These are phyloP conservation scores for Fraxinus platypoda DNA, from an alignment of 305 asterid genomes.

Conservation along the genomic window DNA sequence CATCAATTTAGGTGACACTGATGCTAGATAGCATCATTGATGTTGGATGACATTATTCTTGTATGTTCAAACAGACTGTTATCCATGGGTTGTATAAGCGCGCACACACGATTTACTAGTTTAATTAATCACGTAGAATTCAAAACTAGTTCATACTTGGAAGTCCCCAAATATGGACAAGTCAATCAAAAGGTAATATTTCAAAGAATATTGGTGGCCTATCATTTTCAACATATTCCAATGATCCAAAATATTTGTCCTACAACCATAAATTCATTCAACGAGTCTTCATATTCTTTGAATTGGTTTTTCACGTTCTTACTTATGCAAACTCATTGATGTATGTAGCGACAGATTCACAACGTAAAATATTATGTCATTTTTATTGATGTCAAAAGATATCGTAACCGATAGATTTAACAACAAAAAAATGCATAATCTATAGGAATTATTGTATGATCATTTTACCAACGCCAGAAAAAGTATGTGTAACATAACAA, in stretches of 20 bases:
- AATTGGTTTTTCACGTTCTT: background rate
- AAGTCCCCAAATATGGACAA: background rate
- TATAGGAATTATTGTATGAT: background rate
- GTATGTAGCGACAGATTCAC: background rate
- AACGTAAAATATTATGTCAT: background rate
- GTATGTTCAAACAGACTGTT: background rate
- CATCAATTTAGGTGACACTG: too few relatives aligned
- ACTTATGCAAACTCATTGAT: background rate
- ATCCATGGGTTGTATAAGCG: background rate
- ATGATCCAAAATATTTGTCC: background rate
- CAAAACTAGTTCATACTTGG: background rate
- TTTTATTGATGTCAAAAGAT: background rate
- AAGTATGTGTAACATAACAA: background rate
- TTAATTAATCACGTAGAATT: background rate
- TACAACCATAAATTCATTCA: background rate
- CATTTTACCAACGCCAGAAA: background rate
- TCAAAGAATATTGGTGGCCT: background rate
- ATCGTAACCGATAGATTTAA: background rate
- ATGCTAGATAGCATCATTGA: too few relatives aligned
- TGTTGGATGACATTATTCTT: too few relatives aligned
- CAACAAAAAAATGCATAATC: background rate
- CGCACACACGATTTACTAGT: background rate
- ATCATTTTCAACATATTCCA: background rate
- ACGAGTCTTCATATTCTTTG: background rate
- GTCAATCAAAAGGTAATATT: background rate